phyloP scores from a whole-genome alignment of 73 alveolate genomes.

The Paramecium caudatum region DNA sequence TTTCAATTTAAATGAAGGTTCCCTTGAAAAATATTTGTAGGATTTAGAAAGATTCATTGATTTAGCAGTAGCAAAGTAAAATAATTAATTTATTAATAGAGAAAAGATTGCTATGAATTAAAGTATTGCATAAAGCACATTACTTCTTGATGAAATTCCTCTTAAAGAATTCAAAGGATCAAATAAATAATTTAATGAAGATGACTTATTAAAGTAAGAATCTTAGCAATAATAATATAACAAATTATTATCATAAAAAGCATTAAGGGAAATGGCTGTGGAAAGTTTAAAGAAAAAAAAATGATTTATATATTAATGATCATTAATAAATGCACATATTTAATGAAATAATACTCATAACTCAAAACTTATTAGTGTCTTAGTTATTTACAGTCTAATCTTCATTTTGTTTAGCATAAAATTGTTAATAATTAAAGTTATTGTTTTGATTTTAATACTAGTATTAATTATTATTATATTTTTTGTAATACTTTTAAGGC shows the following conservation, averaged over 20 bases:
- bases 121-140: slow-evolving; percentile 62
- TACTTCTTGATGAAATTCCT: slow-evolving; percentile 74
- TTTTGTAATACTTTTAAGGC: slow-evolving; percentile 23
- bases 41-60: slow-evolving; percentile 73
- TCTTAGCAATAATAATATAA: not conserved
- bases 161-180: slow-evolving; percentile 67
- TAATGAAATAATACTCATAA: slow-evolving; percentile 26
- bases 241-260: not conserved
- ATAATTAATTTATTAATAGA: not conserved
- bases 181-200: slow-evolving; percentile 44
- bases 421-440: not conserved
- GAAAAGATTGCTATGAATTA: slow-evolving; percentile 51
- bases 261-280: slow-evolving; percentile 43
- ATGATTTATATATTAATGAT: slow-evolving; percentile 36
- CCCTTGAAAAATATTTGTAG: slow-evolving; percentile 68
- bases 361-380: slow-evolving; percentile 27
- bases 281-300: slow-evolving; percentile 57
- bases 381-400: slow-evolving; percentile 51
- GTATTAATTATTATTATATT: slow-evolving; percentile 14
- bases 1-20: slow-evolving; percentile 72
- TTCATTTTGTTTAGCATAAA: not conserved
- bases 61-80: slow-evolving; percentile 64
- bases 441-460: not conserved
- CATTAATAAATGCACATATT: slow-evolving; percentile 47
- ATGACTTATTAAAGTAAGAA: slow-evolving; percentile 35